Conservation (phyloP, 2,329 filamentous ascomycete genomes). For the Neonectria ditissima region DNA sequence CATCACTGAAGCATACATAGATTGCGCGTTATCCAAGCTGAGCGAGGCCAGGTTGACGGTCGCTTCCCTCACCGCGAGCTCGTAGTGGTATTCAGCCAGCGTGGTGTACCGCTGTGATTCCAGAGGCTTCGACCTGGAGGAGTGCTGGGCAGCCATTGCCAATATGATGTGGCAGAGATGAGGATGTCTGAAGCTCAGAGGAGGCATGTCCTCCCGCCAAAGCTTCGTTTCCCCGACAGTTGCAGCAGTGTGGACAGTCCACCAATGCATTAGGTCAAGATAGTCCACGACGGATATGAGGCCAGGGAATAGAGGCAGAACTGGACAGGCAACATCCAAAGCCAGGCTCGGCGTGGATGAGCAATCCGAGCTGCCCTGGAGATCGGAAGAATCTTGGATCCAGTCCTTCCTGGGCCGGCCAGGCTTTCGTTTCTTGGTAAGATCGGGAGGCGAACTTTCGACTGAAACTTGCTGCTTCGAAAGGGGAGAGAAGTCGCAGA, state of each 20-base stretch:
- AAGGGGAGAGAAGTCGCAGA: slow-evolving; percentile 4
- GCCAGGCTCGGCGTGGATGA: background rate
- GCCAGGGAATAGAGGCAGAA: no score
- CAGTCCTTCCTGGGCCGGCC: background rate
- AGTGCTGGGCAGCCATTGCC: slow-evolving; percentile 9
- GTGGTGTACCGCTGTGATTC: slow-evolving; percentile 2
- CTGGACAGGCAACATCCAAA: background rate
- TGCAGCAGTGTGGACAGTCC: background rate
- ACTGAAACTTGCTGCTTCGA: background rate
- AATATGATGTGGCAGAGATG: slow-evolving; percentile 1
- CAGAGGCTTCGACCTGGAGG: background rate
- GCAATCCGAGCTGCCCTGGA: background rate
- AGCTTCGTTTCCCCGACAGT: background rate
- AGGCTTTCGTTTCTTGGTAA: background rate
- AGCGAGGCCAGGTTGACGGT: background rate
- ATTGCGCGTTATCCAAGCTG: slow-evolving; percentile 1
- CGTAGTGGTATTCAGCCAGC: slow-evolving; percentile 7
- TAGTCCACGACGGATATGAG: background rate
- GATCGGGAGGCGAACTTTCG: background rate
- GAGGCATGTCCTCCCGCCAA: background rate
- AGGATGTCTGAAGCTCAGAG: background rate
- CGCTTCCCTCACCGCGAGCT: slow-evolving; percentile 3
- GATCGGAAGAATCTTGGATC: background rate
- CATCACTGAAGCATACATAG: slow-evolving; percentile 12
- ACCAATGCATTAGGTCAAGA: slow-evolving; percentile 9